Conservation (phyloP, 345 rosid genomes). For the Pistacia vera region DNA sequence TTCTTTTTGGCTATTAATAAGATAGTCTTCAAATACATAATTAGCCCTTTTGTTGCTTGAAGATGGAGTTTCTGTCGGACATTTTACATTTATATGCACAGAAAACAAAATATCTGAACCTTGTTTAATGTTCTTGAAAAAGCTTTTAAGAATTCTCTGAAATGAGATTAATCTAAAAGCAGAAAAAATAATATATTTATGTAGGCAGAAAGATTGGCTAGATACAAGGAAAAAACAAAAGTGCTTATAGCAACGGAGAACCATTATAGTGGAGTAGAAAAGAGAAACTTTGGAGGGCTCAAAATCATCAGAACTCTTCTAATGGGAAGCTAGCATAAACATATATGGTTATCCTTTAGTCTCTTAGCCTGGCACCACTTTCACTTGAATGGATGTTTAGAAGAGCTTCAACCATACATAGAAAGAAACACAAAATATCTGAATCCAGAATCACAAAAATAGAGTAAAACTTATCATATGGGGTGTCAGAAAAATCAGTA, state of each 20-base stretch:
- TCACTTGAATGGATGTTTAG: neutral
- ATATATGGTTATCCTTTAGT: slow-evolving; percentile 22
- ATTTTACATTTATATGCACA: neutral
- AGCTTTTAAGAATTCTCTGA: neutral
- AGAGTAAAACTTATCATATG: too few species aligned
- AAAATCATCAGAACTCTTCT: slow-evolving; percentile 5
- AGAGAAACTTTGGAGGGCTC: slow-evolving; percentile 27
- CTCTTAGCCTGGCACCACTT: slow-evolving; percentile 5
- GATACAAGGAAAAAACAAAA: neutral
- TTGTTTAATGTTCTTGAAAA: neutral
- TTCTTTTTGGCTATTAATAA: neutral
- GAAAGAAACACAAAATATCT: neutral
- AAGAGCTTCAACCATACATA: neutral
- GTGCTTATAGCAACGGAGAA: neutral
- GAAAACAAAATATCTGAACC: slow-evolving; percentile 12
- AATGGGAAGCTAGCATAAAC: neutral
- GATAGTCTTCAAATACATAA: too few species aligned
- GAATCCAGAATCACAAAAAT: neutral
- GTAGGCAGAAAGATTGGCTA: neutral
- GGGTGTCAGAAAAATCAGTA: too few species aligned
- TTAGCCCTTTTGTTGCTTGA: neutral
- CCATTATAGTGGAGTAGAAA: slow-evolving; percentile 16
- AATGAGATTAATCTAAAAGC: neutral
- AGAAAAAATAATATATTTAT: too few species aligned
- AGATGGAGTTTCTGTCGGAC: neutral